Evolutionary conservation across 1,284 basidiomycete genomes (phyloP), one percentile per base, ranked within the genome.

Genomic region (Meira miltonrushii): DNA sequence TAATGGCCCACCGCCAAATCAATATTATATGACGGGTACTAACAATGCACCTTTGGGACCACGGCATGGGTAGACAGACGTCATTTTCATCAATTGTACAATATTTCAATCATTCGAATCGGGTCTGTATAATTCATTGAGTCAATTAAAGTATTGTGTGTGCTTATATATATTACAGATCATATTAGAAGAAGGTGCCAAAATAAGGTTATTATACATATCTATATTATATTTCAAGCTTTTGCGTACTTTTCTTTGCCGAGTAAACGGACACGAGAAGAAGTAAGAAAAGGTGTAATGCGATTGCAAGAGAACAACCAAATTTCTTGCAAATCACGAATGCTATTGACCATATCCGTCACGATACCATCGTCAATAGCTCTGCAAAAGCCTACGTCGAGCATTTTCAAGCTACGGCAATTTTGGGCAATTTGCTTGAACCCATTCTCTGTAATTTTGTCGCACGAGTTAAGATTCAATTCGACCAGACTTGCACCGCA

Each of bases 301-400:
- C 43, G 21, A 15, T 52, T 57, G 50, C 60, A 61, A 2, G 49
- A 56, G 47, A 59, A 61, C 10, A 58, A 49, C n/a, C 28, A 39
- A 25, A 61, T 50, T 17, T 48, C 50, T 41, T 55, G n/a, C 9
- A 61, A 28, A 38, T 40, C 40, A 8, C 39, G 39, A 15, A 55
- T 33, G 38, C 39, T 37, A 25, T 39, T 56, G 55, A 43, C 21
- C 11, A 51, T 38, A 51, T 44, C 44, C 21, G 21, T 87, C 61
- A 97, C 79, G 1, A 88, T 82, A 71, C 87, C 91, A 77, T 98
- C 89, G 66, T 93, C 88, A 37, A 90, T 83, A 39, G 85, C 83
- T 44, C 94, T 81, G 66, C 92, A 93, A 84, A 90, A 98, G 1
- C 92, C 88, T 6, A 95, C 78, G 72, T 98, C 90, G 39, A 97